Conservation (phyloP, 305 asterid species). For the Solanum aculeatissimum region DNA sequence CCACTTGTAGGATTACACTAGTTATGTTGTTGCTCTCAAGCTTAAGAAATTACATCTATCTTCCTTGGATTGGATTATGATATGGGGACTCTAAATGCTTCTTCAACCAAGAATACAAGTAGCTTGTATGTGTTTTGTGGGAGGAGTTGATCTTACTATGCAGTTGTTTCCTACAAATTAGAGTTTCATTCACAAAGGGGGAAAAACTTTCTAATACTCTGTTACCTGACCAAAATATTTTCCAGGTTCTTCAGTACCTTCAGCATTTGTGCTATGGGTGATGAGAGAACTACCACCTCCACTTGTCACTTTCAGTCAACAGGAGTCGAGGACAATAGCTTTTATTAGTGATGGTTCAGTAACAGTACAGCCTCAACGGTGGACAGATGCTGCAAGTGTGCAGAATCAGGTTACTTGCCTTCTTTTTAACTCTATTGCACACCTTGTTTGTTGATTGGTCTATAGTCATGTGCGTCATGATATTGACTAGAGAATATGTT, state of each 20-base stretch:
- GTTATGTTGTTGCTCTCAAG: neutral
- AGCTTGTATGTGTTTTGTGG: neutral
- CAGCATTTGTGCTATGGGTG: constrained; percentile 68
- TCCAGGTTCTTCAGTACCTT: constrained; percentile 92
- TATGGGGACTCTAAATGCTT: neutral
- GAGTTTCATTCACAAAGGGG: neutral
- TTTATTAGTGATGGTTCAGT: constrained; percentile 53
- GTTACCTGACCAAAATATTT: neutral
- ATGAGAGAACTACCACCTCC: constrained; percentile 93
- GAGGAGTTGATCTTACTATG: neutral
- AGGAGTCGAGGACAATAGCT: constrained; percentile 59
- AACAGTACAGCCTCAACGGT: constrained; percentile 40
- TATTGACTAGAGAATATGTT: neutral
- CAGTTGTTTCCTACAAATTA: neutral
- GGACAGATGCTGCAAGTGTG: constrained; percentile 49
- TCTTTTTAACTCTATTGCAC: neutral
- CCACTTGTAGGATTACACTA: neutral
- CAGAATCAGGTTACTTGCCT: constrained; percentile 60
- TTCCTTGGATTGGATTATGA: neutral
- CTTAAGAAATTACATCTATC: neutral
- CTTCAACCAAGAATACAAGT: neutral
- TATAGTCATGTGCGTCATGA: neutral
- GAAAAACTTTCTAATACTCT: neutral
- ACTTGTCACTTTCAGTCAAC: constrained; percentile 20
- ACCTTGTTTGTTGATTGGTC: neutral